Evolutionary conservation across 2,329 filamentous ascomycete species (phyloP), one percentile per base, ranked within the genome.

Genomic region (Cladosporium oxysporum): DNA sequence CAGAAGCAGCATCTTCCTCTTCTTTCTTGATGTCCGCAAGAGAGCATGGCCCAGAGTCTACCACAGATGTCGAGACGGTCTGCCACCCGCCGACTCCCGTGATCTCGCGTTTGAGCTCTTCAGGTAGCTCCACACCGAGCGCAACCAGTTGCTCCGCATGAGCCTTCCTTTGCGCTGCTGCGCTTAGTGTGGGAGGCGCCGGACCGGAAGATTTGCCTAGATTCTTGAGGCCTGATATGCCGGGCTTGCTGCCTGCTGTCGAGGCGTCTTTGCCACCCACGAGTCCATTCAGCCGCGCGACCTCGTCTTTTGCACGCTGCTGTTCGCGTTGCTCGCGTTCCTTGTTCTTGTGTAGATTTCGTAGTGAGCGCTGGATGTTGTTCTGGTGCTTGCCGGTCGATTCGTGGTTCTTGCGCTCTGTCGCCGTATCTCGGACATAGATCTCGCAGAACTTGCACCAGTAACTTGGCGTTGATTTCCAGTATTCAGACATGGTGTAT

Each of bases 371-470:
- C 80, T 96, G 96, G 67, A 98, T 87, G 79, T 97, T 94, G 64
- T 72, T 72, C 66, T 78, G 76, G 68, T 78, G 76, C 64, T 74
- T 75, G 29, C 69, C 72, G 26, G 72, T 75, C 35, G 72, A 68
- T 59, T 78, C 76, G 68, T 78, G 76, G 37, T 75, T 74, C 70
- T 88, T 85, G 72, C 90, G 90, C 78, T 97, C 93, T 78, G 97
- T 88, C 71, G 92, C 89, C 26, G 93, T 97, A 83, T 99, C 95
- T 79, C 92, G 91, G 59, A 99, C 91, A 79, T 89, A 98, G 76
- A 86, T 87, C 76, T 88, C 87, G 86, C 95, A 99, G 83, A 97
- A 92, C 79, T 98, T 98, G 87, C 95, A 99, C 93, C 93, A 98
- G 82, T 96, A 96, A 77, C 90, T 94, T 6, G 93, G 93, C 37